Evolutionary conservation across 257 asterid genomes (phyloP), one percentile per base, ranked within the genome.

Genomic region (Dorcoceras hygrometricum): DNA sequence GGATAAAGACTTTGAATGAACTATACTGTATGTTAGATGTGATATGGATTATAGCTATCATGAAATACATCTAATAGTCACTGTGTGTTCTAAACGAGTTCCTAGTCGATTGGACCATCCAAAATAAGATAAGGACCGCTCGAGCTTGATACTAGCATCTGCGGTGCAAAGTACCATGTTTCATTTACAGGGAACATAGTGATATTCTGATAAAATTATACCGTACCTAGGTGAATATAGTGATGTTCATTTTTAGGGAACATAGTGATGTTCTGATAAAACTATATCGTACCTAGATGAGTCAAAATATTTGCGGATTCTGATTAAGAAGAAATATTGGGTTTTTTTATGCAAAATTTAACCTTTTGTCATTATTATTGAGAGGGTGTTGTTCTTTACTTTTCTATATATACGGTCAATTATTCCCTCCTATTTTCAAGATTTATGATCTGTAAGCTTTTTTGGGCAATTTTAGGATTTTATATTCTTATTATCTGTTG

Each of bases 361-460:
- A 27, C 12, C 24, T 69, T 62, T 68, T 18, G 23, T 48, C 23
- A 32, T 26, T 56, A 68, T 59, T 51, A 60, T 51, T 32, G 24
- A 27, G 6, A 28, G 58, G 18, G 8, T n/a, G n/a, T 56, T 23
- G 34, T 51, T 55, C 56, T 23, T 31, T 27, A 23, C 0, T 32
- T 56, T 31, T 67, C 25, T 11, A 1, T 9, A 23, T 16, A 32
- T 12, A 39, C 16, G 14, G 62, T 54, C 19, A 18, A 34, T 23
- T 5, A 14, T 23, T 25, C 27, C 16, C 27, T 36, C 4, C 19
- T 61, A 20, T 46, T 26, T 59, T 48, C 68, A 62, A 31, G 25
- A 14, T 19, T 27, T 22, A 19, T 63, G n/a, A 46, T 43, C 14
- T 28, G 7, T 20, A 36, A 39, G 26, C 11, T 46, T 26, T 59